Evolutionary conservation across 306 rosid species (phyloP), one percentile per base, ranked within the genome.

Genomic region (Vigna radiata): DNA sequence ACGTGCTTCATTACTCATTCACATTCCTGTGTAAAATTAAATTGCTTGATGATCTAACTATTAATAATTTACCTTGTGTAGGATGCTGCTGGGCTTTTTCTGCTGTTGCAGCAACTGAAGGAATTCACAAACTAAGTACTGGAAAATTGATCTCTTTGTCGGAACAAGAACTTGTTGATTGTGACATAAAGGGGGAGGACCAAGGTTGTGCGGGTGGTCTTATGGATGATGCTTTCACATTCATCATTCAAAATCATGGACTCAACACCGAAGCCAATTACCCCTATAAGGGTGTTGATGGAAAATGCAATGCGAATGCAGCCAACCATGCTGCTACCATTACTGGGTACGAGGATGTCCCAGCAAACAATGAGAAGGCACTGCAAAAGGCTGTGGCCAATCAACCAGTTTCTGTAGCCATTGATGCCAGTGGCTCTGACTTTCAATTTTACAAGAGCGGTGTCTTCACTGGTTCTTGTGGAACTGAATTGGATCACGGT

Each of bases 21-120:
- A 18, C 17, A 33, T 49, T 66, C 12, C 5, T 17, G 23, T 13
- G 18, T 23, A 37, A 12, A 8, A 14, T 21, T 7, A 50, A 27
- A 43, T 9, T 47, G 12, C 18, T 33, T 23, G 36, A 2, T 36
- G 19, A 36, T 55, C 68, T 69, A 52, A 79, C 75, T 25, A 6
- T 7, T 7, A 33, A 14, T 7, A 43, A 21, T 50, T 44, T 13
- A 27, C 16, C 8, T 41, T 77, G 60, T 73, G 66, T 15, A 83
- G 87, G 82, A 27, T 74, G 86, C 52, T 81, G 87, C 7, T 78
- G 87, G 87, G 87, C 84, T 1, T 87, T 84, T 76, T 82, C 90
- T 53, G 86, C 86, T 33, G 83, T 80, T 16, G 88, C 83, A 17
- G 81, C 89, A 39, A 80, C 83, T 1, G 89, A 86, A 82, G 87